Percentiles rank a stretch among this genome's conserved stretches.
Evolutionary conservation across 352 stramenopile species (phyloP).

Genomic region (Globisporangium solare): DNA sequence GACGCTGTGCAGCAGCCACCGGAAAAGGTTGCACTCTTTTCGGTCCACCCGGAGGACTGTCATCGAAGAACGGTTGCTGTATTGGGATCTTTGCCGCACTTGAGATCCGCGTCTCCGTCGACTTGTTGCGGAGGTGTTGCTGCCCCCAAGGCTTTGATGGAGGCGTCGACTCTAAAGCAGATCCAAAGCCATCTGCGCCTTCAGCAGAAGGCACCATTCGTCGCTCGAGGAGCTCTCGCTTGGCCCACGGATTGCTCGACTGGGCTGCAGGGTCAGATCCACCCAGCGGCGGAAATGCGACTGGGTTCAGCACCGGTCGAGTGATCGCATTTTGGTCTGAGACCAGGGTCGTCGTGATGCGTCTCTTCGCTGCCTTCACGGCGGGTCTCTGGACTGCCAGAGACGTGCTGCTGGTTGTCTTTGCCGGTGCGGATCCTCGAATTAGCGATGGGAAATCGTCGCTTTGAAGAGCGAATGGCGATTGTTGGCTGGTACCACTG

Average conservation of each 20-base stretch:
- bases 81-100: background rate
- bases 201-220: constrained; percentile 25
- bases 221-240: constrained; percentile 40
- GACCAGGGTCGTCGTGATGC: constrained; percentile 47
- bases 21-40: constrained; percentile 11
- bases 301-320: constrained; percentile 20
- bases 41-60: constrained; percentile 3
- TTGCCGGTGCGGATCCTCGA: background rate
- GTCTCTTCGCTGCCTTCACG: constrained; percentile 24
- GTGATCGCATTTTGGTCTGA: constrained; percentile 24
- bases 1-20: background rate
- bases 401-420: background rate
- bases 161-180: constrained; percentile 1
- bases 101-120: background rate
- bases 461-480: constrained; percentile 17
- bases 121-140: background rate
- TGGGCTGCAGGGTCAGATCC: constrained; percentile 3
- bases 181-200: background rate
- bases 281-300: constrained; percentile 26
- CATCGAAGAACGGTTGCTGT: constrained; percentile 1
- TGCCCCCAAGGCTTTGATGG: background rate
- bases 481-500: constrained; percentile 6
- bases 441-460: constrained; percentile 35
- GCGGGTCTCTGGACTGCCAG: background rate
- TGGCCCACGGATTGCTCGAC: constrained; percentile 25